Evolutionary conservation across 768 basidiomycete genomes (phyloP).

Genomic region (Psilocybe tampanensis): DNA sequence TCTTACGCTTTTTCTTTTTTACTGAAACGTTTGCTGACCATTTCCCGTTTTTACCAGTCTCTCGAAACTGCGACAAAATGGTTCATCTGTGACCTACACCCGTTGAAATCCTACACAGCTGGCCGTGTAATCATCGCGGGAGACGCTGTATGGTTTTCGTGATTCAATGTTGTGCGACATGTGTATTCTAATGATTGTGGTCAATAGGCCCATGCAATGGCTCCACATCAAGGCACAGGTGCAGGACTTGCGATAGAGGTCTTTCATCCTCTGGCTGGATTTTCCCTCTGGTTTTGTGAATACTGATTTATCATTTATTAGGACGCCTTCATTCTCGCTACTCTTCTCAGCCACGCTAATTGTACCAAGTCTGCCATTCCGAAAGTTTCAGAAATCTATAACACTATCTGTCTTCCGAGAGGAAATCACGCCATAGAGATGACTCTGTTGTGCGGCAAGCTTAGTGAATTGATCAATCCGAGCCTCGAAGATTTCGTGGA

Average conservation of each 20-base stretch:
- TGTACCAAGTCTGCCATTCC: constrained; percentile 21
- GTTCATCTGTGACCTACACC: constrained; percentile 43
- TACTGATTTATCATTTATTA: constrained; percentile 11
- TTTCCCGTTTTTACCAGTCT: constrained; percentile 24
- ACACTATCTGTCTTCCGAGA: constrained; percentile 25
- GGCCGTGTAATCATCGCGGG: constrained; percentile 47
- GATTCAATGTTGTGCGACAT: too few species aligned
- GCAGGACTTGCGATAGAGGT: constrained; percentile 36
- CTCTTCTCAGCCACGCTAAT: constrained; percentile 21
- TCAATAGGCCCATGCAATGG: constrained; percentile 33
- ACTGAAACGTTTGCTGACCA: not conserved
- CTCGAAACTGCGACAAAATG: constrained; percentile 40
- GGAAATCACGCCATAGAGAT: constrained; percentile 25
- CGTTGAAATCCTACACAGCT: constrained; percentile 39
- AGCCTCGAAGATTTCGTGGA: constrained; percentile 28
- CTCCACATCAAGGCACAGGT: constrained; percentile 32
- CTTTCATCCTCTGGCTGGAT: not conserved
- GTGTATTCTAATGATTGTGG: not conserved
- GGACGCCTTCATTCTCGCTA: constrained; percentile 41
- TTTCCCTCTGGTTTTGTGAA: too few species aligned
- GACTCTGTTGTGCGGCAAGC: constrained; percentile 22
- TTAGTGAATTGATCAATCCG: constrained; percentile 23
- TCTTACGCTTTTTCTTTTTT: constrained; percentile 3
- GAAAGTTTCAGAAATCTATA: constrained; percentile 29
- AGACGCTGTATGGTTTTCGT: constrained; percentile 38